phyloP scores from a whole-genome alignment of 148 eudicot species.

The Limonium bicolor region DNA sequence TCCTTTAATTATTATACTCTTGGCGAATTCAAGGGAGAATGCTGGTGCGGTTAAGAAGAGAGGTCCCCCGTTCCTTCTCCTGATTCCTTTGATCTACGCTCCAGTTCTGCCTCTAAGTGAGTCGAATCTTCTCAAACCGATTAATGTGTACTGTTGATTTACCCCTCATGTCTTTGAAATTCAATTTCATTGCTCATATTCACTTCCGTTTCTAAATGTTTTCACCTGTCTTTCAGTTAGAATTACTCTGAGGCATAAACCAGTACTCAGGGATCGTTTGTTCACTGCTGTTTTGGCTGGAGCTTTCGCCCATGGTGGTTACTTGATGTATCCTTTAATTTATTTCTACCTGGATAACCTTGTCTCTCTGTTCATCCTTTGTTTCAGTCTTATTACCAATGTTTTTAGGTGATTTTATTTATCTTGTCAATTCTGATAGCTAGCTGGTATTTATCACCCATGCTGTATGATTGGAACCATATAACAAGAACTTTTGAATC shows the following conservation, averaged over 20 bases:
- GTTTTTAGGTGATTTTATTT: too few relatives aligned
- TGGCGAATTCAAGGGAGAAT: slow-evolving; percentile 14
- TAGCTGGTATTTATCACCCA: too few relatives aligned
- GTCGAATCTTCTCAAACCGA: background rate
- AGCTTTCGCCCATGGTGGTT: slow-evolving; percentile 72
- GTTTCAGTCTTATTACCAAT: too few relatives aligned
- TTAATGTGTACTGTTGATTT: too few relatives aligned
- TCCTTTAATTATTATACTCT: background rate
- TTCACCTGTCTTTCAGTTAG: slow-evolving; percentile 36
- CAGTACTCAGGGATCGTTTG: slow-evolving; percentile 83
- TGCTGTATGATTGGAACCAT: too few relatives aligned
- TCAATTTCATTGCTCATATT: background rate
- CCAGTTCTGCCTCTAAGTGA: slow-evolving; percentile 95
- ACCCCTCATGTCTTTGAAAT: background rate
- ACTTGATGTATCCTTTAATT: slow-evolving; percentile 85
- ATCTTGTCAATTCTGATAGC: too few relatives aligned
- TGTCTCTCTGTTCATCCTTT: too few relatives aligned
- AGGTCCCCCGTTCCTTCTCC: slow-evolving; percentile 35
- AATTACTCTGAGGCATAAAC: slow-evolving; percentile 50
- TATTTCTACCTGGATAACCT: background rate
- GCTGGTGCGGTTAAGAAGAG: slow-evolving; percentile 19
- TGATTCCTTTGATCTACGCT: slow-evolving; percentile 79
- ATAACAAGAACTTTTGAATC: too few relatives aligned
- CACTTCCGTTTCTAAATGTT: background rate
- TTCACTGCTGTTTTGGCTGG: slow-evolving; percentile 71